A percentile compares a stretch with the other conserved stretches of the same genome.
Conservation (phyloP, 2,329 filamentous ascomycete genomes). For the Alternaria infectoria region DNA sequence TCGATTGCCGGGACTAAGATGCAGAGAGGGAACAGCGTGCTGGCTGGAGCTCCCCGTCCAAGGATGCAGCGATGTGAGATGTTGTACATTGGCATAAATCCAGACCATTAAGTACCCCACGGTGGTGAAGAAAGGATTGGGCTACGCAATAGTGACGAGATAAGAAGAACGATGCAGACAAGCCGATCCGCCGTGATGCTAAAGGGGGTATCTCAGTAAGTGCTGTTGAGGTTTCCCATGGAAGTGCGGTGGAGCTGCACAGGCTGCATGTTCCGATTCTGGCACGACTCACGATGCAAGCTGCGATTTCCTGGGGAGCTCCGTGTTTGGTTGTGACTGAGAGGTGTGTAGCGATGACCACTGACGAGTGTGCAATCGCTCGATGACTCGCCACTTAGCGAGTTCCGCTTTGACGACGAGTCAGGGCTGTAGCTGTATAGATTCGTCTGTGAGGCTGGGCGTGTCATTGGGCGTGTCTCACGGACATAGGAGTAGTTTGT, state of each 20-base stretch:
- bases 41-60: background rate
- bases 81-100: background rate
- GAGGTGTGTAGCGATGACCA: conserved; percentile 47
- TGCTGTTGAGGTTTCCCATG: conserved; percentile 22
- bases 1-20: background rate
- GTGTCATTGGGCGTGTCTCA: conserved; percentile 23
- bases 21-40: background rate
- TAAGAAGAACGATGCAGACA: background rate
- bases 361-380: conserved; percentile 47
- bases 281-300: conserved; percentile 5
- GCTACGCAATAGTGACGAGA: background rate
- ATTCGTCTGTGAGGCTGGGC: conserved; percentile 42
- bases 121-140: background rate
- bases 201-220: conserved; percentile 12
- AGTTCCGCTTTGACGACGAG: conserved; percentile 39
- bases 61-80: background rate
- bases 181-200: background rate
- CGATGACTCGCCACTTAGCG: conserved; percentile 24
- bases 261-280: conserved; percentile 3
- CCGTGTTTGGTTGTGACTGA: conserved; percentile 31
- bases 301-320: conserved; percentile 5
- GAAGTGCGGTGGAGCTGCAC: conserved; percentile 17
- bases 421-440: conserved; percentile 51
- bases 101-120: background rate
- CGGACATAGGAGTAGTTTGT: conserved; percentile 35